phyloP scores from a whole-genome alignment of 106 monocot species.

The Allium sativum region DNA sequence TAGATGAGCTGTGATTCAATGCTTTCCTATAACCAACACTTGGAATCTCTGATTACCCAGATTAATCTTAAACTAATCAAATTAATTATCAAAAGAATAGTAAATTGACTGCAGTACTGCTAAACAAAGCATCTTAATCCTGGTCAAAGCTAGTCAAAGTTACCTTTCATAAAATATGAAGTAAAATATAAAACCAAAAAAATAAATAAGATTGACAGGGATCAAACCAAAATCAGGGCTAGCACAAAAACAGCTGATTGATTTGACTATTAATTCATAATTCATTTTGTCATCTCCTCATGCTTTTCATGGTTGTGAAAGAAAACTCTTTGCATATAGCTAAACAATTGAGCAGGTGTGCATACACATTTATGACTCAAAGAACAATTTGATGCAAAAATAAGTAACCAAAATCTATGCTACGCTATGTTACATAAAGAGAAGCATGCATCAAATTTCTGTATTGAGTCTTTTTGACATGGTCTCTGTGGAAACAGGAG shows the following conservation, averaged over 20 bases:
- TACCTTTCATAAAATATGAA: slow-evolving; percentile 5
- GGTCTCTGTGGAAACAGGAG: background rate
- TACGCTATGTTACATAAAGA: background rate
- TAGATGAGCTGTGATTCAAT: slow-evolving; percentile 17
- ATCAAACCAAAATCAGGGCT: background rate
- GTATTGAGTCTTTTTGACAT: background rate
- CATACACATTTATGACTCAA: background rate
- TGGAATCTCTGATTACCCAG: slow-evolving; percentile 3
- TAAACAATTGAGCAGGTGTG: background rate
- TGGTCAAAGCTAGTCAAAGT: slow-evolving; percentile 9
- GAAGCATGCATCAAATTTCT: background rate
- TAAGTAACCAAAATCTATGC: background rate
- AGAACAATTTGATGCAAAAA: background rate
- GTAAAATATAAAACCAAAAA: slow-evolving; percentile 9
- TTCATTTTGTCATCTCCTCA: slow-evolving; percentile 4
- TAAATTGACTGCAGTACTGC: background rate
- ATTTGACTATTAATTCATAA: slow-evolving; percentile 11
- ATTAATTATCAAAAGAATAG: background rate
- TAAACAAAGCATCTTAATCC: background rate
- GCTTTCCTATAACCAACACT: slow-evolving; percentile 16
- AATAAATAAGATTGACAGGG: no score
- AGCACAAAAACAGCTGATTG: slow-evolving; percentile 7
- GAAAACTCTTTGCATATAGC: background rate
- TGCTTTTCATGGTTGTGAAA: background rate
- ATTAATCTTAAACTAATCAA: background rate